Conservation (phyloP, 306 rosid species). For the Macrotyloma uniflorum region DNA sequence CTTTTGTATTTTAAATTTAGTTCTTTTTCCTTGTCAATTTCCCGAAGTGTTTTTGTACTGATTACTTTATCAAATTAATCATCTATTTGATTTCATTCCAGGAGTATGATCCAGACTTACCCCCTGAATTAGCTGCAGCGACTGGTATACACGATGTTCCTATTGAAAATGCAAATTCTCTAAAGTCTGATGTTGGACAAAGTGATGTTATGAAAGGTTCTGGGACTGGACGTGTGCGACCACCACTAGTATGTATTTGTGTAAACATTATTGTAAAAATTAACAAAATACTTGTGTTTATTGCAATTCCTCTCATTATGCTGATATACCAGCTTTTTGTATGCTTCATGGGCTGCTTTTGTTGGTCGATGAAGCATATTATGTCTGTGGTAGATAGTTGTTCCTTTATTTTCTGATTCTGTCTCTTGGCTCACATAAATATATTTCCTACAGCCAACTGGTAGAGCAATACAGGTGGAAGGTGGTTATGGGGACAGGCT, state of each 20-base stretch:
- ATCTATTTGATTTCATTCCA: constrained; percentile 41
- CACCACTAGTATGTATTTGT: constrained; percentile 70
- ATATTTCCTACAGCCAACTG: constrained; percentile 78
- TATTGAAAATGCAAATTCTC: constrained; percentile 58
- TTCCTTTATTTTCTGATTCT: constrained; percentile 24
- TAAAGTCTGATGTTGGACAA: constrained; percentile 65
- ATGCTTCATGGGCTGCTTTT: constrained; percentile 22
- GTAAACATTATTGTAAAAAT: not conserved
- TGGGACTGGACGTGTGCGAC: constrained; percentile 63
- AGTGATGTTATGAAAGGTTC: constrained; percentile 67
- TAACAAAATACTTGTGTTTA: not conserved
- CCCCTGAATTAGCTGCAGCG: constrained; percentile 98
- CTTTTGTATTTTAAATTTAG: constrained; percentile 32
- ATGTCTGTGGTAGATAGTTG: constrained; percentile 24
- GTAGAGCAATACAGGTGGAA: constrained; percentile 99
- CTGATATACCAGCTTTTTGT: constrained; percentile 14
- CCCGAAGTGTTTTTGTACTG: not conserved
- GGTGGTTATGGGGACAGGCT: constrained; percentile 95
- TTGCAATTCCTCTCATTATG: not conserved
- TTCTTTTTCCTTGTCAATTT: constrained; percentile 6
- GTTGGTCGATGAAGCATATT: constrained; percentile 26
- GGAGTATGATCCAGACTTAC: constrained; percentile 99
- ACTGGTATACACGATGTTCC: constrained; percentile 73
- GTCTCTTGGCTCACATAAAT: not conserved
- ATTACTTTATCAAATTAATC: constrained; percentile 6